A percentile compares a stretch with the other conserved stretches of the same genome.
Conservation (phyloP, 306 rosid species). For the Adenanthera pavonina region DNA sequence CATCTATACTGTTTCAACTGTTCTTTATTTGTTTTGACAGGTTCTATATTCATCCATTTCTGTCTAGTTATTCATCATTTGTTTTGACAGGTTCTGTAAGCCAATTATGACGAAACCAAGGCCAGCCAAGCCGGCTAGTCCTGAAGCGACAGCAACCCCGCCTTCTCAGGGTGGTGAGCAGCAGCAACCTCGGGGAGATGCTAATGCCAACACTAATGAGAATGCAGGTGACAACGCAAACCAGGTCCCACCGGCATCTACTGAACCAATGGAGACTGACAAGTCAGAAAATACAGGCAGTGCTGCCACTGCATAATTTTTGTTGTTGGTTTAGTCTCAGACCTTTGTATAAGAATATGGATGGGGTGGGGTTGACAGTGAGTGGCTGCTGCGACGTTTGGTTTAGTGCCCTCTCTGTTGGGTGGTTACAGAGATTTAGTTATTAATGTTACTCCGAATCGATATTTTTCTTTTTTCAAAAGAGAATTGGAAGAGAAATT, state of each 20-base stretch:
- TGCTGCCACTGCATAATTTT: constrained; percentile 43
- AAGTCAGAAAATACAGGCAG: constrained; percentile 57
- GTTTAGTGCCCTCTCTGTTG: constrained; percentile 27
- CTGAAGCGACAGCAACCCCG: constrained; percentile 63
- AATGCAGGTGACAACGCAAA: constrained; percentile 46
- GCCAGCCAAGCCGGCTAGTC: constrained; percentile 74
- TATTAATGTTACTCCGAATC: constrained; percentile 43
- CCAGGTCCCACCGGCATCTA: constrained; percentile 54
- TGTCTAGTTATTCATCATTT: not conserved
- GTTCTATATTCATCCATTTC: constrained; percentile 49
- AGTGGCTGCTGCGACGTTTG: constrained; percentile 26
- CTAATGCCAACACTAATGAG: constrained; percentile 37
- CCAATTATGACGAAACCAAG: constrained; percentile 86
- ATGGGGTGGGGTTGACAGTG: constrained; percentile 27
- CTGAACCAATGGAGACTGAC: constrained; percentile 88
- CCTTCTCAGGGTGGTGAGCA: constrained; percentile 57
- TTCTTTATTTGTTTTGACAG: constrained; percentile 40
- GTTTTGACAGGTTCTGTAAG: constrained; percentile 66
- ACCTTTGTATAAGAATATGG: constrained; percentile 26
- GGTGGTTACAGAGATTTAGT: constrained; percentile 36
- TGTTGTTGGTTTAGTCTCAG: constrained; percentile 22
- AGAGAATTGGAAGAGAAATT: constrained; percentile 36
- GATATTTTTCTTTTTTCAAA: constrained; percentile 6
- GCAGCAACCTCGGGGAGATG: constrained; percentile 43
- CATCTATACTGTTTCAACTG: not conserved